Conservation (phyloP, 805 yeast genomes). For the Lipomyces mesembrius region DNA sequence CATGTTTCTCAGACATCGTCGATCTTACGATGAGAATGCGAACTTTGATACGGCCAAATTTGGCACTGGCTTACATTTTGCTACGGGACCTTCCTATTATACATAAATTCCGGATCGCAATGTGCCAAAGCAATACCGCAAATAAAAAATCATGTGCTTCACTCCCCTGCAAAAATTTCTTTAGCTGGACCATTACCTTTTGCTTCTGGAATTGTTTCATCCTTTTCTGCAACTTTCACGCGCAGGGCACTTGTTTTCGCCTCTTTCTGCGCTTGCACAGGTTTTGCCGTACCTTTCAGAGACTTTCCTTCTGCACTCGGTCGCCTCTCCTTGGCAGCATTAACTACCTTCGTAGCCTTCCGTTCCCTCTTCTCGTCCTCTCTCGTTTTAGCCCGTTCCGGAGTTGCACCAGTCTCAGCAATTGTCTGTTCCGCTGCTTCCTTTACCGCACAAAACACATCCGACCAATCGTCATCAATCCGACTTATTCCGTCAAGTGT, state of each 20-base stretch:
- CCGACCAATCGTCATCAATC: conserved; percentile 35
- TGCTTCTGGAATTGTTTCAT: neutral
- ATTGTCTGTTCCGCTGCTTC: neutral
- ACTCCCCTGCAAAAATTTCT: neutral
- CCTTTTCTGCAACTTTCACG: neutral
- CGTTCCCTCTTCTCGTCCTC: conserved; percentile 1
- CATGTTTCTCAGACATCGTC: conserved; percentile 1
- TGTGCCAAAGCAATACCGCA: no score
- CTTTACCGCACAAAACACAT: conserved; percentile 25
- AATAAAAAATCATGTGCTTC: neutral
- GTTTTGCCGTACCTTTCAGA: neutral
- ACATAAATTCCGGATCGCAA: no score
- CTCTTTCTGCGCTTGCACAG: neutral
- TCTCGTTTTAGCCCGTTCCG: neutral
- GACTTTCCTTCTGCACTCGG: neutral
- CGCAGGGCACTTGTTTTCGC: neutral
- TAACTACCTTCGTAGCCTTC: neutral
- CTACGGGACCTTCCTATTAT: no score
- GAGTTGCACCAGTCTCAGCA: neutral
- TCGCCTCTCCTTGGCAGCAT: neutral
- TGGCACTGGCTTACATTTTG: no score
- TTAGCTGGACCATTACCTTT: neutral
- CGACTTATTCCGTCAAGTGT: neutral
- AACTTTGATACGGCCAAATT: no score
- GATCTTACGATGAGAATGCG: neutral